Evolutionary conservation across 441 rosid genomes (phyloP), one percentile per base, ranked within the genome.

Genomic region (Jatropha podagrica): DNA sequence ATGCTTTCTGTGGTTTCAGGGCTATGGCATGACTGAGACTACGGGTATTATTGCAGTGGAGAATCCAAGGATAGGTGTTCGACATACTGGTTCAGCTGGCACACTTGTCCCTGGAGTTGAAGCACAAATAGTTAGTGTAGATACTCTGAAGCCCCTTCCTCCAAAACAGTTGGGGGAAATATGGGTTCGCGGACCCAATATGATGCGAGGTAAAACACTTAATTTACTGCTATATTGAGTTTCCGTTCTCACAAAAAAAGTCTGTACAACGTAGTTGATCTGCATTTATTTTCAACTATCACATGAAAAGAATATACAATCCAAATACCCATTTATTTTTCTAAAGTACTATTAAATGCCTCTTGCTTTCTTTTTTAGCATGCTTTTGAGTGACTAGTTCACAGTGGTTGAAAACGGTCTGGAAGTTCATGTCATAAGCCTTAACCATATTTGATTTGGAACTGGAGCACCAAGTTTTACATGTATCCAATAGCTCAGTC

Each of bases 21-120:
- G 98, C 9, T 95, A 83, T 80, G 98, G 97, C 32, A 90, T 95
- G 98, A 93, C 94, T 11, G 98, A 95, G 87, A 92, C 97, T 54
- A 76, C 86, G 76, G 93, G 90, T 18, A 76, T 92, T 27, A 49
- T 90, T 76, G 85, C 95, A 23, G 52, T 86, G 72, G 94, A 93
- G 82, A 87, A 81, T 78, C 78, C 82, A 14, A 77, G 79, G 17
- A 60, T 76, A 0, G 86, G 92, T 17, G 72, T 72, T 74, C 69
- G 91, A 23, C 81, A 83, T 69, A 73, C 92, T 7, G 96, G 94
- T 75, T 91, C 96, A 38, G 79, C 94, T 61, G 96, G 97, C 82
- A 75, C 62, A 74, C 92, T 95, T 68, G 80, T n/a, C 75, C 59
- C 96, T 4, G 89, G 93, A 61, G 70, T 89, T 75, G 95, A 95